Conservation (phyloP, 768 basidiomycete species). For the Lentinula detonsa region DNA sequence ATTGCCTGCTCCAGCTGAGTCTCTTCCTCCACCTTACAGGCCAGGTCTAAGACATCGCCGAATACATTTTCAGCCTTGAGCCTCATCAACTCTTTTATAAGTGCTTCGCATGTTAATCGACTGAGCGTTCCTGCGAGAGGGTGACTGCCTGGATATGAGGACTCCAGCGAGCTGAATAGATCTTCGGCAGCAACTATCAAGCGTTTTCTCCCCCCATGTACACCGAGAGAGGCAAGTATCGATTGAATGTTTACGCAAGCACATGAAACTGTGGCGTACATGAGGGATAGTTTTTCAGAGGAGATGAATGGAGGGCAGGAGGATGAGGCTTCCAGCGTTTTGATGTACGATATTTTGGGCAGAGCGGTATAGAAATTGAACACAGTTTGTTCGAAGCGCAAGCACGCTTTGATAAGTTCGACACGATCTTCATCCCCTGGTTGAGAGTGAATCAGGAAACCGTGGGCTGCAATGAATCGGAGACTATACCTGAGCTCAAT, state of each 20-base stretch:
- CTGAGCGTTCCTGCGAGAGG: background rate
- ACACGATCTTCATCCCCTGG: background rate
- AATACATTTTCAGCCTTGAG: background rate
- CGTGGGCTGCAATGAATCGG: background rate
- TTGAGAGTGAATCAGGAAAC: background rate
- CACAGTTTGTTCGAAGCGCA: background rate
- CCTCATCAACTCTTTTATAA: background rate
- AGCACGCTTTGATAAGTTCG: background rate
- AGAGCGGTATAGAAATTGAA: background rate
- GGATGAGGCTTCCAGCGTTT: background rate
- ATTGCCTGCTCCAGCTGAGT: background rate
- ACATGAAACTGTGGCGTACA: background rate
- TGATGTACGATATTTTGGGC: background rate
- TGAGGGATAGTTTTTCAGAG: background rate
- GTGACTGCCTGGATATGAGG: background rate
- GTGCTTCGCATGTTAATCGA: background rate
- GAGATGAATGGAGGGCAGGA: background rate
- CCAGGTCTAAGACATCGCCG: background rate
- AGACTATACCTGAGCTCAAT: background rate
- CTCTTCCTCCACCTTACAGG: background rate
- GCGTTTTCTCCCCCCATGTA: background rate
- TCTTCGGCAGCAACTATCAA: background rate
- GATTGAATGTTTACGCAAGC: background rate
- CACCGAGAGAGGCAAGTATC: background rate
- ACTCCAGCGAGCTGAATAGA: background rate